phyloP scores from a whole-genome alignment of 23 red algal genomes.

The Chondrus crispus region DNA sequence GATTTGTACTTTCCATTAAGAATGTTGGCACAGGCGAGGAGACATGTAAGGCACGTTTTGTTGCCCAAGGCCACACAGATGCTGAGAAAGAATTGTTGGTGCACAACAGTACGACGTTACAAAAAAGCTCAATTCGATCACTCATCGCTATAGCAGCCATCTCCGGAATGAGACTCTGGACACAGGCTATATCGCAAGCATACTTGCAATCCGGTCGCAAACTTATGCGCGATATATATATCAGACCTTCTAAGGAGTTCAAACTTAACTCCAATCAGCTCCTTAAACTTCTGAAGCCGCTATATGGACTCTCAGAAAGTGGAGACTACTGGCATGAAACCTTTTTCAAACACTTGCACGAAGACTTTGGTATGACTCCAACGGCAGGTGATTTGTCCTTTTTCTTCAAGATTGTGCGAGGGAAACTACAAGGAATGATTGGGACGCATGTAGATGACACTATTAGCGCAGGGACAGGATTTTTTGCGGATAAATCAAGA shows the following conservation, averaged over 20 bases:
- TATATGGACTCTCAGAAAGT: background rate
- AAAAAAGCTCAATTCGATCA: background rate
- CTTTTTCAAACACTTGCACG: background rate
- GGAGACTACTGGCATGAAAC: slow-evolving; percentile 40
- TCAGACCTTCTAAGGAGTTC: background rate
- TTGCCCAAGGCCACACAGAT: slow-evolving; percentile 2
- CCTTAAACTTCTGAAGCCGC: background rate
- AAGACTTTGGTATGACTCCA: slow-evolving; percentile 9
- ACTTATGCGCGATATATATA: background rate
- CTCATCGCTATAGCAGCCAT: background rate
- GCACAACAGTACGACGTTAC: background rate
- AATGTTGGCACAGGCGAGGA: slow-evolving; percentile 6
- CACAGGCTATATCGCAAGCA: slow-evolving; percentile 1
- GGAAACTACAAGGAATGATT: background rate
- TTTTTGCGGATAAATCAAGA: background rate
- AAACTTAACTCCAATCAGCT: background rate
- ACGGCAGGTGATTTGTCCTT: background rate
- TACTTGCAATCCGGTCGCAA: background rate
- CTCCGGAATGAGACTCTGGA: slow-evolving; percentile 3
- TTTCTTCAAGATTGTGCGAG: background rate
- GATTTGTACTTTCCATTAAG: slow-evolving; percentile 22
- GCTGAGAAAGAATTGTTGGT: background rate
- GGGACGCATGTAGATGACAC: slow-evolving; percentile 8
- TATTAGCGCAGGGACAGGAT: background rate
- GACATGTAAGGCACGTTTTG: background rate